Base-by-base conservation (phyloP, 805 yeast species). In the Candida insectorum region DNA sequence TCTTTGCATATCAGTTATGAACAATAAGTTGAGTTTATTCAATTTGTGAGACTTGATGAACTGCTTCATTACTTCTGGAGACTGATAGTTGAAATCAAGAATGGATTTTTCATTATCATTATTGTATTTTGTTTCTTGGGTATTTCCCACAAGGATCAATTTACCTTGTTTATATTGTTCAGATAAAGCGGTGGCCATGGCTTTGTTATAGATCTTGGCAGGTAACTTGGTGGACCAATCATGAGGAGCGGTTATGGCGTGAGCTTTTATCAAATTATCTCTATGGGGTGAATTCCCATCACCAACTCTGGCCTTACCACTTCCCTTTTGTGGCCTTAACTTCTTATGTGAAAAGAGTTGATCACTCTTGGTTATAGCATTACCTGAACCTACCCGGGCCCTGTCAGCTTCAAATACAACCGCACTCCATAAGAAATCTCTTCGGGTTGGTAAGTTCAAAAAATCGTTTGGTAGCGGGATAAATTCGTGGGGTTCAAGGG, bases 271-370 rank as follows among this genome's bases (percentile, higher is more conserved):
- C 57, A 96, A 96, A 52, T 84, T 86, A 51, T 77, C 79, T 65
- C 96, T 80, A 28, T 81, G 83, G 31, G 98, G 98, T 16, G 96
- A 86, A 52, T 89, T 91, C 39, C 85, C 88, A 62, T 89, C 97
- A 67, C 99, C 99, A 34, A 78, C 82, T 71, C 99, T 81, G 34
- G 99, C 99, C 41, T 75, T 73, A 63, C 99, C 99, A 11, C 86
- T 67, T 40, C 97, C 97, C 62, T 93, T 93, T 63, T 93, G 98
- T 19, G 87, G 85, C 24, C 77, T 70, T 46, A 93, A 66, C 56
- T 93, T 93, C 51, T 75, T 74, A 59, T 94, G 75, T 16, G 95
- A 83, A 58, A 76, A 89, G 39, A 89, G 88, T 60, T 82, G 83
- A 48, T 86, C 91, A 23, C 85, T 75, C 60, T 96, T 81, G 37